These are phyloP conservation scores for Coemansia aciculifera DNA, from an alignment of 192 early-diverging fungal species.

Conservation along the genomic window DNA sequence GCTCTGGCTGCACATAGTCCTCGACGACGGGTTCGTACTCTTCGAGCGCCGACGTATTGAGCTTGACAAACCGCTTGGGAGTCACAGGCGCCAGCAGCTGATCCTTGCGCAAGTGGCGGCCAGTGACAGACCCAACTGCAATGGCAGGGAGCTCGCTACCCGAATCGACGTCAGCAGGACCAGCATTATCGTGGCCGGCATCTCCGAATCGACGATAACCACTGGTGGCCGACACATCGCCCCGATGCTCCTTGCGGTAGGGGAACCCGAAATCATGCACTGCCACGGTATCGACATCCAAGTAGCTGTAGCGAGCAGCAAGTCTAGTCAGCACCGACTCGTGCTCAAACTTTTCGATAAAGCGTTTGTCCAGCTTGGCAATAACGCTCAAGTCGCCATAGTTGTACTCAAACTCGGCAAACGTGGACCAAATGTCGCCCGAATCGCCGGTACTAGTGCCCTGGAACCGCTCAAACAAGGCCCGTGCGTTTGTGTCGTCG, in stretches of 20 bases:
- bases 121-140: constrained; percentile 38
- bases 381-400: constrained; percentile 82
- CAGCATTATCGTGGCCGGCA: not conserved
- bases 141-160: constrained; percentile 17
- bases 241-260: constrained; percentile 28
- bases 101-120: constrained; percentile 29
- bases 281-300: constrained; percentile 72
- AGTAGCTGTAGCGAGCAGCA: constrained; percentile 72
- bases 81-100: constrained; percentile 40
- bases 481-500: constrained; percentile 89
- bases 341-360: constrained; percentile 71
- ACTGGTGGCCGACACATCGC: not conserved
- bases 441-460: constrained; percentile 66
- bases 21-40: constrained; percentile 39
- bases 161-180: not conserved
- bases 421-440: constrained; percentile 76
- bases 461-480: constrained; percentile 89
- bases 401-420: constrained; percentile 81
- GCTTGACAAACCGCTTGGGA: constrained; percentile 31
- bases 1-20: constrained; percentile 19
- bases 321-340: constrained; percentile 63
- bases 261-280: constrained; percentile 73
- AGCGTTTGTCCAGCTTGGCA: constrained; percentile 74
- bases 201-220: not conserved
- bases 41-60: constrained; percentile 14